Evolutionary conservation across 2,329 filamentous ascomycete genomes (phyloP).

Genomic region (Aspergillus fischeri): DNA sequence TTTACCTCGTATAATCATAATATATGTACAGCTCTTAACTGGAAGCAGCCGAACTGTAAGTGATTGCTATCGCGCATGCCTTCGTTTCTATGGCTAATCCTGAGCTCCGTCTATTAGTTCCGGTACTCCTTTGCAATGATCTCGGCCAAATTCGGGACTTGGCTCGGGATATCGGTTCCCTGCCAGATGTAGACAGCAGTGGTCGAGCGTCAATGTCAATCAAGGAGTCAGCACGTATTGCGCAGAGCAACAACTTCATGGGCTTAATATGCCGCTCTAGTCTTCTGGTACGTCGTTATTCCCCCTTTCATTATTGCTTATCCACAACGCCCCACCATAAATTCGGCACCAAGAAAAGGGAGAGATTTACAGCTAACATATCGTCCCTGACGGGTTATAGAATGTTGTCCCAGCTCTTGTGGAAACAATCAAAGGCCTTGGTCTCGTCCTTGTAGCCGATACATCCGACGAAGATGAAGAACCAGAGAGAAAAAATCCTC

Average conservation of each 20-base stretch:
- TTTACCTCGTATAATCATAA: slow-evolving; percentile 91
- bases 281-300: slow-evolving; percentile 63
- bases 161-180: slow-evolving; percentile 31
- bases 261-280: slow-evolving; percentile 85
- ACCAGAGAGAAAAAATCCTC: slow-evolving; percentile 18
- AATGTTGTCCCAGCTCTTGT: slow-evolving; percentile 90
- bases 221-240: slow-evolving; percentile 90
- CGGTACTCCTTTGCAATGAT: slow-evolving; percentile 92
- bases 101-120: slow-evolving; percentile 49
- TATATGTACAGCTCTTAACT: slow-evolving; percentile 91
- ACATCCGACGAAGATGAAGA: slow-evolving; percentile 58
- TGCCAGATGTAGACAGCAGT: slow-evolving; percentile 52
- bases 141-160: slow-evolving; percentile 57
- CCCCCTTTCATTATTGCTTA: background rate
- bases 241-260: slow-evolving; percentile 97
- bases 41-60: slow-evolving; percentile 96
- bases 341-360: background rate
- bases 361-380: background rate
- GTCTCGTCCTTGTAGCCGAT: slow-evolving; percentile 86
- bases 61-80: slow-evolving; percentile 5
- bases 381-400: slow-evolving; percentile 45
- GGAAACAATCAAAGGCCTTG: slow-evolving; percentile 90
- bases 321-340: background rate
- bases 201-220: slow-evolving; percentile 76
- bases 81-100: background rate